These are phyloP conservation scores for Saccharomycopsis sp. DNA, from an alignment of 805 yeast species.

Conservation along the genomic window DNA sequence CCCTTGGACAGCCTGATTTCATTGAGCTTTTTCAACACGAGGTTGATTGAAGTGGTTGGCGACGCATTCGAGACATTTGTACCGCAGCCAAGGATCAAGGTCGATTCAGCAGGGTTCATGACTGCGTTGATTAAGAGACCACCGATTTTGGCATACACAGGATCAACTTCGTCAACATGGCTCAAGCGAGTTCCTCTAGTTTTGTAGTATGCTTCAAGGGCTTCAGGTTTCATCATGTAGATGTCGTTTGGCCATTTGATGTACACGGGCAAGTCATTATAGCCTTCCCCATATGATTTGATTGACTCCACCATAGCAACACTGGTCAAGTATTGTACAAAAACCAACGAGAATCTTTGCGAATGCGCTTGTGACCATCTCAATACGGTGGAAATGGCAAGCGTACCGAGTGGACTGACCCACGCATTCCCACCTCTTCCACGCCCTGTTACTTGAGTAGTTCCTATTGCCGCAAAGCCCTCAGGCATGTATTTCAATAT, in stretches of 20 bases:
- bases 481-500: conserved; percentile 54
- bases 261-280: conserved; percentile 65
- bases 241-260: conserved; percentile 98
- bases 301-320: conserved; percentile 79
- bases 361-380: conserved; percentile 43
- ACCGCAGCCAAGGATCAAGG: conserved; percentile 79
- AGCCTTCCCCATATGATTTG: conserved; percentile 52
- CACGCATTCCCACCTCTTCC: conserved; percentile 95
- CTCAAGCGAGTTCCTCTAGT: conserved; percentile 16
- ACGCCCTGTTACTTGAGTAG: conserved; percentile 80
- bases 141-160: conserved; percentile 64
- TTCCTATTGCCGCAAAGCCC: conserved; percentile 61
- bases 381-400: conserved; percentile 70
- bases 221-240: conserved; percentile 63
- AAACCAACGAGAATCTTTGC: conserved; percentile 55
- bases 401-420: conserved; percentile 90
- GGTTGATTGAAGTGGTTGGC: conserved; percentile 84
- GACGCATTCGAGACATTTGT: conserved; percentile 75
- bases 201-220: conserved; percentile 24
- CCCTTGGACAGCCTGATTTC: conserved; percentile 37
- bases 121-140: conserved; percentile 82
- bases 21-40: conserved; percentile 57
- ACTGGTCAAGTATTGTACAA: conserved; percentile 77
- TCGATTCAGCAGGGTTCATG: conserved; percentile 48
- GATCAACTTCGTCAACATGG: conserved; percentile 42